These are phyloP conservation scores for Lactifluus rugatus DNA, from an alignment of 768 basidiomycete species.

Conservation along the genomic window DNA sequence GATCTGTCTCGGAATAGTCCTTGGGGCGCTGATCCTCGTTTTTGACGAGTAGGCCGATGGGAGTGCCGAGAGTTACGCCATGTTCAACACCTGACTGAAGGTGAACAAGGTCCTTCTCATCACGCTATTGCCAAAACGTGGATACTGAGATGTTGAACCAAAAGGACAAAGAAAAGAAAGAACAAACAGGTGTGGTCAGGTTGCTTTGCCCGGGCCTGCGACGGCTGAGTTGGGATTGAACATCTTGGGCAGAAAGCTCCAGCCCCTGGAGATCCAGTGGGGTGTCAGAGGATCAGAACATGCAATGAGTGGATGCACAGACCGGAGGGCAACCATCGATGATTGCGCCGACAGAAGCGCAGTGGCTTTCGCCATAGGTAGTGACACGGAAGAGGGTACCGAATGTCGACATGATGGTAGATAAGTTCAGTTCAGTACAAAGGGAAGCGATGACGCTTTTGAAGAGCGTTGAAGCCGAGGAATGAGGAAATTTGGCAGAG, in stretches of 20 bases:
- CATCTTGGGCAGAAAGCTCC: conserved; percentile 65
- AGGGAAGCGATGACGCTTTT: background rate
- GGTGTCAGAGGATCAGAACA: background rate
- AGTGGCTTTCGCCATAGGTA: conserved; percentile 97
- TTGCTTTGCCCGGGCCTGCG: conserved; percentile 93
- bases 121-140: conserved; percentile 42
- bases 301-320: conserved; percentile 22
- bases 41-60: conserved; percentile 90
- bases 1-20: conserved; percentile 96
- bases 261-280: conserved; percentile 51
- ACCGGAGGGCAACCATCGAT: conserved; percentile 97
- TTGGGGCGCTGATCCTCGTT: conserved; percentile 98
- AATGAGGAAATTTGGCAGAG: background rate
- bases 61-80: conserved; percentile 93
- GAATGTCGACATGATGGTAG: conserved; percentile 77
- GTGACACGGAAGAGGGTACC: conserved; percentile 89
- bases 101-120: conserved; percentile 91
- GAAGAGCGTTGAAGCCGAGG: background rate
- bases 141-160: background rate
- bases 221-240: conserved; percentile 85
- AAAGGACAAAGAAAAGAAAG: background rate
- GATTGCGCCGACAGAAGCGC: conserved; percentile 93
- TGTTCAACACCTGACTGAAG: conserved; percentile 91
- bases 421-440: background rate
- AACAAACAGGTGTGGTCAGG: conserved; percentile 85